Conservation (phyloP, 192 early-diverging fungal species). For the Podila horticola region DNA sequence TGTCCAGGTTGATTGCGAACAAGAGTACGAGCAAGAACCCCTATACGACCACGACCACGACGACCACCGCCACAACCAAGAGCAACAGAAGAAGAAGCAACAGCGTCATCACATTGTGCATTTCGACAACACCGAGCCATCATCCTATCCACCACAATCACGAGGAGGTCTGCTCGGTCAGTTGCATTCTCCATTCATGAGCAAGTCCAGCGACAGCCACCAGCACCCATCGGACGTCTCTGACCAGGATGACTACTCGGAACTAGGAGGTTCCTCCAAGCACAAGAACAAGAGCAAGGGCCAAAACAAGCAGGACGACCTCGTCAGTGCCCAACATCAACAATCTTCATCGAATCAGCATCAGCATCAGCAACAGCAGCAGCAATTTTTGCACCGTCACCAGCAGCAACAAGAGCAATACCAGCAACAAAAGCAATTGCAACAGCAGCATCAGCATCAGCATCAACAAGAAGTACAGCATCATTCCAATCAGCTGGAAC, state of each 20-base stretch:
- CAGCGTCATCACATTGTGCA: slow-evolving; percentile 18
- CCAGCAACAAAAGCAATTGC: too few relatives aligned
- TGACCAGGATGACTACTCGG: neutral
- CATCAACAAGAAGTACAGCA: neutral
- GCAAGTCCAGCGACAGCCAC: slow-evolving; percentile 10
- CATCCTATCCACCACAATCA: neutral
- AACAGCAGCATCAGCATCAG: slow-evolving; percentile 3
- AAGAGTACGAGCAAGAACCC: neutral
- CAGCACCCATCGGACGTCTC: neutral
- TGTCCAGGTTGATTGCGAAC: neutral
- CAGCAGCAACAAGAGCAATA: slow-evolving; percentile 4
- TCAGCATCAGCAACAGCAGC: slow-evolving; percentile 6
- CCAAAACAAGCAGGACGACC: neutral
- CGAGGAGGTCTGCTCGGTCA: slow-evolving; percentile 6
- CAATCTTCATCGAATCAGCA: neutral
- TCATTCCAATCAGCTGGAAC: neutral
- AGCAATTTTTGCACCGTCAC: too few relatives aligned
- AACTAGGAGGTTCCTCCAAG: slow-evolving; percentile 2
- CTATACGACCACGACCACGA: neutral
- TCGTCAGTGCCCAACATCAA: neutral
- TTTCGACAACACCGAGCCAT: slow-evolving; percentile 5
- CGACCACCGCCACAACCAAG: neutral
- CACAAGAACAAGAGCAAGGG: slow-evolving; percentile 1
- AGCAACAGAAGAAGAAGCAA: neutral
- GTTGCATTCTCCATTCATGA: slow-evolving; percentile 32